phyloP scores from a whole-genome alignment of 2,329 filamentous ascomycete genomes.

The Didymella exigua region DNA sequence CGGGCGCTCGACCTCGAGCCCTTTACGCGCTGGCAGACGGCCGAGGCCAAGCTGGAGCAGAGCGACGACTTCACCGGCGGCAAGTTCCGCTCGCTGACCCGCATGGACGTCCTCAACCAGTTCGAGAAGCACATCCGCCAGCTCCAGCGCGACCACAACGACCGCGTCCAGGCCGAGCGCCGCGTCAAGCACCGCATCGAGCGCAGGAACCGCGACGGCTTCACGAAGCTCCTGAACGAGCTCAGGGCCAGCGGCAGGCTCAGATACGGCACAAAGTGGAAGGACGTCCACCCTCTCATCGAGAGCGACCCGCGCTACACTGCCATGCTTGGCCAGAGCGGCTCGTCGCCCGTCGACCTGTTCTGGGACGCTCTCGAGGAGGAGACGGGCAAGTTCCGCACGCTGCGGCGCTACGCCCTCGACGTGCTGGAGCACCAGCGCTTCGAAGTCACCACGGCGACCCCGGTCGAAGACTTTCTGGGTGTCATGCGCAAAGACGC shows the following conservation, averaged over 20 bases:
- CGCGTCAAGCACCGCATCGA: slow-evolving; percentile 79
- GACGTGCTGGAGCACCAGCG: slow-evolving; percentile 92
- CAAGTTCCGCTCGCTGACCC: slow-evolving; percentile 83
- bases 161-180: slow-evolving; percentile 86
- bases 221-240: slow-evolving; percentile 74
- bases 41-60: slow-evolving; percentile 78
- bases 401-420: slow-evolving; percentile 79
- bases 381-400: slow-evolving; percentile 85
- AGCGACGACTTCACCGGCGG: slow-evolving; percentile 77
- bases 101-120: slow-evolving; percentile 86
- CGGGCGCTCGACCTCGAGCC: slow-evolving; percentile 83
- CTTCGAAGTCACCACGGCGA: slow-evolving; percentile 86
- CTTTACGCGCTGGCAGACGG: slow-evolving; percentile 93
- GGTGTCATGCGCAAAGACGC: slow-evolving; percentile 81
- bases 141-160: slow-evolving; percentile 89
- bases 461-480: slow-evolving; percentile 86
- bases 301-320: slow-evolving; percentile 82
- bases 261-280: slow-evolving; percentile 91
- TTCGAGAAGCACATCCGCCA: slow-evolving; percentile 96
- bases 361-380: slow-evolving; percentile 97
- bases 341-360: slow-evolving; percentile 85
- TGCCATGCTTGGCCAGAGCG: slow-evolving; percentile 80
- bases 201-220: slow-evolving; percentile 84
- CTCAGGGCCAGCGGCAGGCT: slow-evolving; percentile 78
- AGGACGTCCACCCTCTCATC: slow-evolving; percentile 74